These are phyloP conservation scores for Diospyros lotus DNA, from an alignment of 148 eudicot genomes.

Conservation along the genomic window DNA sequence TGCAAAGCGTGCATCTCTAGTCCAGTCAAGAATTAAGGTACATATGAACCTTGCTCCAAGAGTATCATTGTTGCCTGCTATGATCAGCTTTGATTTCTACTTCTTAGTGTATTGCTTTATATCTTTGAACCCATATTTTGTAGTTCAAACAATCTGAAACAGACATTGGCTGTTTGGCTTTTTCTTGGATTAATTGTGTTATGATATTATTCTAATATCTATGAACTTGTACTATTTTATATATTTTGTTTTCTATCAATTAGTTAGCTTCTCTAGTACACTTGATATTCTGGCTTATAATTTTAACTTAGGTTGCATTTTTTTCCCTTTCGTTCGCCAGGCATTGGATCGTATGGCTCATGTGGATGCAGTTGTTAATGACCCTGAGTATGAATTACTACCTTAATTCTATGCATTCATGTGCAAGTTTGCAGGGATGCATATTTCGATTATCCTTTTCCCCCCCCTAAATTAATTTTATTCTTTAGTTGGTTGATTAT, in stretches of 20 bases:
- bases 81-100: not conserved
- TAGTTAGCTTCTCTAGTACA: not conserved
- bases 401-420: slow-evolving; percentile 4
- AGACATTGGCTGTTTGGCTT: not conserved
- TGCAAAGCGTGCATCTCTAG: slow-evolving; percentile 99
- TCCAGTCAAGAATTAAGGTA: slow-evolving; percentile 99
- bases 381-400: slow-evolving; percentile 76
- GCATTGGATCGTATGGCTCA: slow-evolving; percentile 88
- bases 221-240: slow-evolving; percentile 1
- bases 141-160: not conserved
- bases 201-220: not conserved
- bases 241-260: not conserved
- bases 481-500: slow-evolving; percentile 2
- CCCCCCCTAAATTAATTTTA: not conserved
- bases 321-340: slow-evolving; percentile 32
- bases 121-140: not conserved
- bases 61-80: slow-evolving; percentile 5
- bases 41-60: slow-evolving; percentile 5
- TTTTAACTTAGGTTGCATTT: not conserved
- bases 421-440: not conserved
- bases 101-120: not conserved
- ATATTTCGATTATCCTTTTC: not conserved
- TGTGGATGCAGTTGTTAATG: slow-evolving; percentile 87
- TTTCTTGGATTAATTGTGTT: not conserved
- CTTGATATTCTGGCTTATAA: not conserved